Evolutionary conservation across 768 basidiomycete genomes (phyloP), one percentile per base, ranked within the genome.

Genomic region (Steccherinum ochraceum): DNA sequence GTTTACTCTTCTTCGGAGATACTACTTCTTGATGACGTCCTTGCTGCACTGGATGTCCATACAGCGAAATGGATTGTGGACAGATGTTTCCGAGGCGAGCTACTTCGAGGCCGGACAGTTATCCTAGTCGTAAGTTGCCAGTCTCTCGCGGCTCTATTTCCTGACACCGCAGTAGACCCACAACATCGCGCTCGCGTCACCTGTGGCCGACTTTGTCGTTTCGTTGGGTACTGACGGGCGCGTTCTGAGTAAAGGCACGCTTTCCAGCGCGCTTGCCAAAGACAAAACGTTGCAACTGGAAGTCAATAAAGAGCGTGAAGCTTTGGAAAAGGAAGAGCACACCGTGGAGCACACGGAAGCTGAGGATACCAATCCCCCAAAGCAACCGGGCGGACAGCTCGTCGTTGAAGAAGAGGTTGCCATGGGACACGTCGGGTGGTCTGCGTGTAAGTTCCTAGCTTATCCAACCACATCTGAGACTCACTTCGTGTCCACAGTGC

Each of bases 401-500:
- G 75, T 85, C 43, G 64, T 82, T 5, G 76, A 75, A 0, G 85
- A 87, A 60, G 85, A 87, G 58, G 72, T 84, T 42, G 74, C 70
- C 4, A 71, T 75, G 47, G 83, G 84, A 0, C 79, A 78, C 52
- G 75, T 86, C 24, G 75, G 77, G 43, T 79, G 77, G 69, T 56
- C 58, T 3, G 67, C 74, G 20, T 57, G 70, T 67, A 51, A 56
- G 69, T 62, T 4, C 42, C 39, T n/a, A 35, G 21, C 16, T 27
- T n/a, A 24, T n/a, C n/a, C 39, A 19, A 16, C 12, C 20, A 19
- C 30, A 19, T 40, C 43, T 48, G 18, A n/a, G 4, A 5, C 39
- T 52, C 60, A 64, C 51, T 48, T 44, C 49, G 55, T 11, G 48
- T 53, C 26, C 23, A n/a, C 53, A 68, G 68, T 67, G 21, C 61